Base-by-base conservation (phyloP, 495 filamentous ascomycete species). In the Xylaria grammica region DNA sequence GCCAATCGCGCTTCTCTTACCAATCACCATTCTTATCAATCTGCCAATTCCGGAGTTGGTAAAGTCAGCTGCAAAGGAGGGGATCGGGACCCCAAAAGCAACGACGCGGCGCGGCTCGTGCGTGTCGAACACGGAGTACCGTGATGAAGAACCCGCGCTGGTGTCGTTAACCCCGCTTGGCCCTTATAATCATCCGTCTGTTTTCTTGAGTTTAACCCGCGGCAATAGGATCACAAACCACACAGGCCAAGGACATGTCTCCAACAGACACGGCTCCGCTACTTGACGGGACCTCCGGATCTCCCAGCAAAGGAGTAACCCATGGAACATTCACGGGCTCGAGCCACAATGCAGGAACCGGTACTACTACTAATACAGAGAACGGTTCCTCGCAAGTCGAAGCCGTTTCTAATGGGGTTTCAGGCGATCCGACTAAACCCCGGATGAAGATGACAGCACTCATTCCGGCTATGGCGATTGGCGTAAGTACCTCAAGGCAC, bases 381-480 rank as follows among this genome's bases (percentile, higher is more conserved):
- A 22, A 58, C n/a, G 38, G 54, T 1, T 32, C 13, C 24, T 17
- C 24, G 17, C 38, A 45, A 20, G 26, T 20, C 3, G 38, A 13
- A 3, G 17, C 24, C 30, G 53, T 30, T 38, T 2, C 53, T 48
- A 55, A 55, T 32, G 45, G 22, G 53, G 50, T 38, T 26, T 30
- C 29, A 9, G 29, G 20, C 22, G 52, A 34, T 11, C 32, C 45
- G 19, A 2, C 42, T 3, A 50, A 64, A 22, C 52, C 62, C 17
- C 72, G 74, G 56, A 73, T 76, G 38, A 79, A 75, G 65, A 77
- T 89, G 74, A 75, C 78, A 42, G 78, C 80, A 54, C 78, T 90
- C 45, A 63, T 89, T 30, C 85, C 86, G 24, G 86, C 86, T 4
- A 63, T 89, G 9, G 80, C 77, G 24, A 81, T 89, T 54, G 87